Evolutionary conservation across 2,329 filamentous ascomycete species (phyloP), one percentile per base, ranked within the genome.

Genomic region (Metarhizium robertsii): DNA sequence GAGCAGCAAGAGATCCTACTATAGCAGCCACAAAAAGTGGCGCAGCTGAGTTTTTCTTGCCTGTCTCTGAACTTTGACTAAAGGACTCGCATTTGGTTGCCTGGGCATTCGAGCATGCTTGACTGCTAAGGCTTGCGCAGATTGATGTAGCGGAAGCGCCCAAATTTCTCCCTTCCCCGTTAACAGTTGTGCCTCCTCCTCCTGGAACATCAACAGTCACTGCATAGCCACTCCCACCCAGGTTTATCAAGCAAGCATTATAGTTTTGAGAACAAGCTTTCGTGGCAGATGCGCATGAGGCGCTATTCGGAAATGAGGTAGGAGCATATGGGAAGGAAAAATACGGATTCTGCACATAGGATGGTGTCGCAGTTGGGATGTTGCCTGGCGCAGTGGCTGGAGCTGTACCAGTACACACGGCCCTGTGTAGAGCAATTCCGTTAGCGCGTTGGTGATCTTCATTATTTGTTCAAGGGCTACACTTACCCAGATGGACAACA

Each of bases 291-390:
- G 74, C 73, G 62, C 82, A 85, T 6, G 75, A 75, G 14, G 69
- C 77, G 18, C 69, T 66, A 60, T 83, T 76, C 56, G 69, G 64
- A 58, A 81, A 83, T 13, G 73, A 74, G 1, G 78, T 81, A 50
- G 73, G 69, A 53, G 83, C 74, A 62, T 80, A 79, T 2, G 82
- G 82, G 65, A 84, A 85, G 11, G 78, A 75, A 65, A 84, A 85
- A 67, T 79, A 84, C 30, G 71, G 61, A 64, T 85, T 85, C 46
- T 74, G 67, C 18, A 85, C 79, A 63, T 75, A 82, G 38, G 79
- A 80, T 20, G 71, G 71, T 2, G 69, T 63, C 20, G 68, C 66
- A 3, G 73, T 72, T 13, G 71, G 69, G 60, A 34, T 66, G 32
- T 60, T 64, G 13, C 67, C 67, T 10, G 71, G 65, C 2, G 73